A percentile compares a stretch with the other conserved stretches of the same genome.
phyloP scores from a whole-genome alignment of 2,329 filamentous ascomycete genomes.

The Rutstroemia sydowiana region DNA sequence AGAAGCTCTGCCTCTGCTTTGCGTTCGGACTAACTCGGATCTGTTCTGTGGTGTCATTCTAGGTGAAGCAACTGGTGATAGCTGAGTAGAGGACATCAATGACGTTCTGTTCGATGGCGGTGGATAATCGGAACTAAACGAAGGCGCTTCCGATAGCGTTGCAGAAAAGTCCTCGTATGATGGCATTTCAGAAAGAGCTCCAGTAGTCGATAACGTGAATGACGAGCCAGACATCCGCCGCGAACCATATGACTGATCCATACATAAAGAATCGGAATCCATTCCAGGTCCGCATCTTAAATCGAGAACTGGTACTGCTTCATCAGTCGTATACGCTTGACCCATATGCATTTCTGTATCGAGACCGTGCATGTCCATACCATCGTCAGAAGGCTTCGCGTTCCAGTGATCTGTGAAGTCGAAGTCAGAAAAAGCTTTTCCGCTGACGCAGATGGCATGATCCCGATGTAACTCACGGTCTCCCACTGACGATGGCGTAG shows the following conservation, averaged over 20 bases:
- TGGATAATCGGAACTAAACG: constrained; percentile 60
- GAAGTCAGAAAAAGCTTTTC: constrained; percentile 9
- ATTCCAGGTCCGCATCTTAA: constrained; percentile 40
- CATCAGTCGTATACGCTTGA: constrained; percentile 55
- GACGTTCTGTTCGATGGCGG: constrained; percentile 60
- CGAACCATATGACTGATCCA: constrained; percentile 46
- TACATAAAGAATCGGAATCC: constrained; percentile 44
- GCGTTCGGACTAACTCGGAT: constrained; percentile 53
- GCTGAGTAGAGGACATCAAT: constrained; percentile 61
- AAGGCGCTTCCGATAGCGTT: constrained; percentile 58
- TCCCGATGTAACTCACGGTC: constrained; percentile 36
- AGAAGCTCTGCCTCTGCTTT: constrained; percentile 63
- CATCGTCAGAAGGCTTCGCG: constrained; percentile 50
- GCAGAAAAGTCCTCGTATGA: constrained; percentile 66
- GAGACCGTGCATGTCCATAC: constrained; percentile 46
- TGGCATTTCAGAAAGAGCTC: constrained; percentile 58
- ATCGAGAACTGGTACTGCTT: constrained; percentile 55
- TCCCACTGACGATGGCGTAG: constrained; percentile 39
- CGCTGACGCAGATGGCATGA: constrained; percentile 5
- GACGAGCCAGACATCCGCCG: constrained; percentile 66
- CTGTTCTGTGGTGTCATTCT: constrained; percentile 54
- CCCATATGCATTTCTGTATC: constrained; percentile 54
- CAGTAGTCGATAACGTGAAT: constrained; percentile 63
- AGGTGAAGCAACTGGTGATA: constrained; percentile 68
- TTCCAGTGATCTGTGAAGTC: constrained; percentile 39